Percentiles rank a stretch among this genome's conserved stretches.
Conservation (phyloP, 2,329 filamentous ascomycete species). For the Botrytis aclada region DNA sequence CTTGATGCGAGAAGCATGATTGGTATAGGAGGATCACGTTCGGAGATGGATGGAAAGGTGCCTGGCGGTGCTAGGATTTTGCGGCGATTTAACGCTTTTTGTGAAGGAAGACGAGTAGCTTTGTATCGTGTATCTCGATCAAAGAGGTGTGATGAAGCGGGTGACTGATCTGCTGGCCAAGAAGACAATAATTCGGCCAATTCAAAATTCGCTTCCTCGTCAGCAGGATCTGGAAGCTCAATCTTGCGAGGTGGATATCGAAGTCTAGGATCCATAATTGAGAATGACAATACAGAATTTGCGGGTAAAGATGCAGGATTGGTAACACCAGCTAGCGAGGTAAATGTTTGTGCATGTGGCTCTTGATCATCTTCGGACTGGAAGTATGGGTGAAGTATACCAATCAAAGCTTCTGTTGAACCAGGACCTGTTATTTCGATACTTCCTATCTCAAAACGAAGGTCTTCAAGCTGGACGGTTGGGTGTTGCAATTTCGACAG, state of each 20-base stretch:
- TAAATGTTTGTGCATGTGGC: constrained; percentile 49
- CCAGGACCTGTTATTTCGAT: constrained; percentile 70
- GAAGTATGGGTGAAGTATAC: constrained; percentile 57
- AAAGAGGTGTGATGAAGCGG: constrained; percentile 59
- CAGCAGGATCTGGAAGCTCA: constrained; percentile 41
- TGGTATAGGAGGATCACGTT: constrained; percentile 73
- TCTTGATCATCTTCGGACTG: constrained; percentile 39
- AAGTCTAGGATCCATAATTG: constrained; percentile 75
- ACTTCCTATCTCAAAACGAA: constrained; percentile 70
- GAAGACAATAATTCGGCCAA: constrained; percentile 60
- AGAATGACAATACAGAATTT: constrained; percentile 69
- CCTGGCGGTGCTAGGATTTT: constrained; percentile 64
- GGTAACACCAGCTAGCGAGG: constrained; percentile 54
- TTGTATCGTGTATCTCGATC: constrained; percentile 62
- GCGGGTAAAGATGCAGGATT: constrained; percentile 68
- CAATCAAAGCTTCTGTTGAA: constrained; percentile 73
- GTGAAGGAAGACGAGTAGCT: constrained; percentile 66
- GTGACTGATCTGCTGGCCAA: constrained; percentile 62
- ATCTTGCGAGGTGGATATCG: constrained; percentile 66
- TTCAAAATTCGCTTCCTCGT: constrained; percentile 38
- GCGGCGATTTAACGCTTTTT: constrained; percentile 78
- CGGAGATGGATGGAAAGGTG: constrained; percentile 52
- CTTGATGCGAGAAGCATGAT: constrained; percentile 65
- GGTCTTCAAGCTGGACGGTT: constrained; percentile 59
- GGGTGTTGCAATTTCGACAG: constrained; percentile 60